phyloP scores from a whole-genome alignment of 2,329 filamentous ascomycete species.

The Penicillium psychrosexuale region DNA sequence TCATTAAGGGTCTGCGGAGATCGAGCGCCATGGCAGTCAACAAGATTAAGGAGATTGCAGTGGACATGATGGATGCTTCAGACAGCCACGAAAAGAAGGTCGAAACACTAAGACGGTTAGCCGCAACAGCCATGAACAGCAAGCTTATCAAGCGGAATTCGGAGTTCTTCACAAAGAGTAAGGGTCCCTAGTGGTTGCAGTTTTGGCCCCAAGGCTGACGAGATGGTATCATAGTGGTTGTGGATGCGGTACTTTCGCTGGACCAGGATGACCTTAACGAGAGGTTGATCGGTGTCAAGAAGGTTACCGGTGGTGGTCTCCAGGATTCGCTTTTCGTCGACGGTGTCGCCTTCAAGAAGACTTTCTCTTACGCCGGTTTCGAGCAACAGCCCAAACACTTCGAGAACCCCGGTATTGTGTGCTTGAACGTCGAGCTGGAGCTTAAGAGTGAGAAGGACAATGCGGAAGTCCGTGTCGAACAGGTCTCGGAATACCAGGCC shows the following conservation, averaged over 20 bases:
- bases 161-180: constrained; percentile 95
- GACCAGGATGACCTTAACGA: constrained; percentile 98
- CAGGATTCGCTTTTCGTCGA: constrained; percentile 97
- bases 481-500: constrained; percentile 98
- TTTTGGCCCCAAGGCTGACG: constrained; percentile 14
- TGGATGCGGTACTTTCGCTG: constrained; percentile 90
- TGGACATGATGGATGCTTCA: constrained; percentile 64
- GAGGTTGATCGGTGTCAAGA: constrained; percentile 97
- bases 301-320: constrained; percentile 91
- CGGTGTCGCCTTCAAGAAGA: constrained; percentile 99
- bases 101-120: constrained; percentile 85
- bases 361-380: constrained; percentile 97
- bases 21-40: constrained; percentile 90
- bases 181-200: constrained; percentile 29
- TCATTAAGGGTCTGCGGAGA: constrained; percentile 91
- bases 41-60: constrained; percentile 96
- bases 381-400: constrained; percentile 98
- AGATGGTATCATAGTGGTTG: constrained; percentile 68
- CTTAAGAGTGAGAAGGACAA: constrained; percentile 99
- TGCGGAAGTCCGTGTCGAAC: constrained; percentile 94
- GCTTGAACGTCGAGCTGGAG: constrained; percentile 95
- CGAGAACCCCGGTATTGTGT: constrained; percentile 91
- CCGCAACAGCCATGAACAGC: constrained; percentile 97
- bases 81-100: constrained; percentile 80
- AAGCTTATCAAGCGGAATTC: constrained; percentile 98